These are phyloP conservation scores for Casuarina glauca DNA, from an alignment of 306 rosid species.

Conservation along the genomic window DNA sequence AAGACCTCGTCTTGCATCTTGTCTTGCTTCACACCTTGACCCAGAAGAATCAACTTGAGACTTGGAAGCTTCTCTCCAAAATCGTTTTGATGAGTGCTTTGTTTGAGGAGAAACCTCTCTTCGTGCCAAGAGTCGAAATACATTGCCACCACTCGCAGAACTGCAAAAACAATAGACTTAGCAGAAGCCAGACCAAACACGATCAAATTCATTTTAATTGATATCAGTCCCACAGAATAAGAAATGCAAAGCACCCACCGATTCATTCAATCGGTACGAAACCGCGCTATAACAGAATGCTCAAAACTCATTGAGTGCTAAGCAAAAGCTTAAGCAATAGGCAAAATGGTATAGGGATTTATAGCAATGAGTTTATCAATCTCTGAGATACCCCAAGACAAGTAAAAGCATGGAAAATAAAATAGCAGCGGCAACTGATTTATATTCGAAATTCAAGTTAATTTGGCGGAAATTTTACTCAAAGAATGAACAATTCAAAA, in stretches of 20 bases:
- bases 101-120: conserved; percentile 53
- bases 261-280: background rate
- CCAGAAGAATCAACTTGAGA: conserved; percentile 24
- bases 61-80: conserved; percentile 36
- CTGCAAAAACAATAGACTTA: background rate
- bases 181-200: conserved; percentile 13
- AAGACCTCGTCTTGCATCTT: conserved; percentile 50
- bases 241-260: background rate
- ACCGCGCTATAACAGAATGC: background rate
- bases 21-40: conserved; percentile 35
- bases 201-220: background rate
- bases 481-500: background rate
- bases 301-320: background rate
- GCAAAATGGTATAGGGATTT: background rate
- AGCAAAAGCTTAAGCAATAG: background rate
- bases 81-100: conserved; percentile 36
- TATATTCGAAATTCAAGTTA: background rate
- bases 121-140: conserved; percentile 43
- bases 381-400: background rate
- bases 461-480: background rate
- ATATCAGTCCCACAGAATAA: background rate
- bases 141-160: conserved; percentile 44
- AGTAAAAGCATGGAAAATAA: background rate
- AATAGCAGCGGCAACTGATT: background rate
- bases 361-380: background rate